Conservation (phyloP, 495 filamentous ascomycete species). For the Trichoderma reesei region DNA sequence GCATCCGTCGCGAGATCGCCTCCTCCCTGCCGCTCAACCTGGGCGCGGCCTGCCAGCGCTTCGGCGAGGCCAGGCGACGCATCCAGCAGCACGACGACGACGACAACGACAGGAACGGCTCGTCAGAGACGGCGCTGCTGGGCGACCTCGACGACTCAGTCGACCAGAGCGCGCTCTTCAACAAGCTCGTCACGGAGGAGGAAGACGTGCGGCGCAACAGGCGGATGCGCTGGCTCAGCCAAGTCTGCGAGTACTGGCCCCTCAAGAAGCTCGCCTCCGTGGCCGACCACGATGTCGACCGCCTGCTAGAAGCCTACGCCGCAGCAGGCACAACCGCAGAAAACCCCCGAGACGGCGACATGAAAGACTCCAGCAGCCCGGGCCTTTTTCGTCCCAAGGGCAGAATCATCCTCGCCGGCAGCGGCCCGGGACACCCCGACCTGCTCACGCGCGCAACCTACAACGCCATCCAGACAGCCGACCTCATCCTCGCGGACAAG, state of each 20-base stretch:
- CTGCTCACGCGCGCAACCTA: constrained; percentile 82
- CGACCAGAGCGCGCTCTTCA: constrained; percentile 82
- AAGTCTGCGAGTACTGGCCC: constrained; percentile 99
- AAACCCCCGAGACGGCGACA: constrained; percentile 10
- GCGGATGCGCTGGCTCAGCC: constrained; percentile 83
- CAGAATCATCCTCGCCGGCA: constrained; percentile 79
- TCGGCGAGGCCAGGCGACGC: constrained; percentile 65
- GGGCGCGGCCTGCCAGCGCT: constrained; percentile 67
- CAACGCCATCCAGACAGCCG: constrained; percentile 72
- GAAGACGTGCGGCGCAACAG: constrained; percentile 55
- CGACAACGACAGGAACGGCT: constrained; percentile 17
- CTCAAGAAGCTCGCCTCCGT: constrained; percentile 69
- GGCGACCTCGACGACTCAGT: constrained; percentile 70
- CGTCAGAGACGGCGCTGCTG: constrained; percentile 29
- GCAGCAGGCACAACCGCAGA: not conserved
- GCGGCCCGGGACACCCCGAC: constrained; percentile 88
- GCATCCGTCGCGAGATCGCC: constrained; percentile 82
- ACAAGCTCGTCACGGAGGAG: constrained; percentile 65
- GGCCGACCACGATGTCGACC: constrained; percentile 66
- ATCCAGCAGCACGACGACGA: constrained; percentile 53
- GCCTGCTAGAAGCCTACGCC: constrained; percentile 58
- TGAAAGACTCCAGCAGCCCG: constrained; percentile 11
- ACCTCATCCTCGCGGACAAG: constrained; percentile 90
- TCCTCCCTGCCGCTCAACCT: constrained; percentile 68
- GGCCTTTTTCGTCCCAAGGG: constrained; percentile 33